Conservation (phyloP, 78 protist species). For the Cavenderia fasciculata region DNA sequence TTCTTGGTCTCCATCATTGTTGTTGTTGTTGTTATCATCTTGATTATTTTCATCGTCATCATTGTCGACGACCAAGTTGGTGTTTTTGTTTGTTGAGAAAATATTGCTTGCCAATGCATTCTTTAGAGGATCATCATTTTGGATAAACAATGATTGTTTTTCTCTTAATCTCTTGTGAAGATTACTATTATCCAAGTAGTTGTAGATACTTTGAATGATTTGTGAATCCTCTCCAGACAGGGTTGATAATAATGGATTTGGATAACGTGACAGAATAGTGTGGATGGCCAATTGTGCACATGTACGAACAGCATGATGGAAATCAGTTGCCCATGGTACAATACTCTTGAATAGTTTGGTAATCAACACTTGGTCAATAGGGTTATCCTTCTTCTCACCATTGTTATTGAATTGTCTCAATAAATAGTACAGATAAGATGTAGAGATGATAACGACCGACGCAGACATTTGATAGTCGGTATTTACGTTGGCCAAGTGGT, state of each 20-base stretch:
- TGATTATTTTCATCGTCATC: conserved; percentile 1
- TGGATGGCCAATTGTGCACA: conserved; percentile 56
- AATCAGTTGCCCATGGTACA: conserved; percentile 70
- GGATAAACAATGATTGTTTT: conserved; percentile 65
- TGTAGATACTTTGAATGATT: background rate
- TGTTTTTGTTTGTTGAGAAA: background rate
- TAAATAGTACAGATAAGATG: conserved; percentile 41
- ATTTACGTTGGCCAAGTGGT: background rate
- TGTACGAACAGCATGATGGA: conserved; percentile 78
- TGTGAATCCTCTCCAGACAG: background rate
- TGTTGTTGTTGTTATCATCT: background rate
- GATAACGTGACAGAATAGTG: conserved; percentile 34
- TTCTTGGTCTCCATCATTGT: background rate
- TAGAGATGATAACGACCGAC: conserved; percentile 40
- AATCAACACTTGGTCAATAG: background rate
- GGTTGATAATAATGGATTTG: background rate
- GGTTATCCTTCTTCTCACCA: background rate
- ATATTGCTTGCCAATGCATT: conserved; percentile 9
- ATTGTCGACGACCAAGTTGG: background rate
- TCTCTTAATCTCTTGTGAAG: conserved; percentile 62
- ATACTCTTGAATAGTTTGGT: conserved; percentile 21
- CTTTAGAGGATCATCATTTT: conserved; percentile 66
- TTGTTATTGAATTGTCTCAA: conserved; percentile 26
- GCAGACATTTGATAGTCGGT: conserved; percentile 69
- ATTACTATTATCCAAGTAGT: conserved; percentile 36